Conservation (phyloP, 192 early-diverging fungal species). For the Podila epicladia region DNA sequence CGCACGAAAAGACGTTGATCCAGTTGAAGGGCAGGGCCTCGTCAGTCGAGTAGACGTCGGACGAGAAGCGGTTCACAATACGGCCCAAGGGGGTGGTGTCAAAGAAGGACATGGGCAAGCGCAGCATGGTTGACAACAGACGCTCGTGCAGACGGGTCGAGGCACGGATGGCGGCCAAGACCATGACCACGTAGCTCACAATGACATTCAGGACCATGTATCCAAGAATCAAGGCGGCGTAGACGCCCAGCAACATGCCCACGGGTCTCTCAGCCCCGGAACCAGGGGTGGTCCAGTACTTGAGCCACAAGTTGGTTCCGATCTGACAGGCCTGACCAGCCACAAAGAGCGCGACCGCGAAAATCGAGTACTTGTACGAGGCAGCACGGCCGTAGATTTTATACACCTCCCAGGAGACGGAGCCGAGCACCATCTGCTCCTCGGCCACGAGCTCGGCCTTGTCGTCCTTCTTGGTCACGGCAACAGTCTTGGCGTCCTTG, state of each 20-base stretch:
- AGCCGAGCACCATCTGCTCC: conserved; percentile 86
- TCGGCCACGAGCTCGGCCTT: conserved; percentile 73
- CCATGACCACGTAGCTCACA: conserved; percentile 26
- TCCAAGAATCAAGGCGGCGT: conserved; percentile 21
- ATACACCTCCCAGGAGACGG: conserved; percentile 84
- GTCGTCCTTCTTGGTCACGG: conserved; percentile 17
- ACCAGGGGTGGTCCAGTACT: conserved; percentile 62
- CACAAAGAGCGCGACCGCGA: conserved; percentile 68
- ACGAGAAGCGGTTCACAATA: conserved; percentile 90
- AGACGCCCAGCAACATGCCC: conserved; percentile 20
- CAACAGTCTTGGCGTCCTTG: conserved; percentile 33
- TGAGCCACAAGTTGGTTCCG: conserved; percentile 68
- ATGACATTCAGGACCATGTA: conserved; percentile 9
- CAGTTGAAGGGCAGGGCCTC: conserved; percentile 67
- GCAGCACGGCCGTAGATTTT: conserved; percentile 80
- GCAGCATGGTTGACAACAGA: conserved; percentile 72
- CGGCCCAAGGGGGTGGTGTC: conserved; percentile 81
- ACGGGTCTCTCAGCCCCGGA: not conserved
- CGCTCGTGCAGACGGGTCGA: conserved; percentile 64
- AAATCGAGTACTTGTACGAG: conserved; percentile 57
- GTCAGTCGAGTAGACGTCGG: conserved; percentile 85
- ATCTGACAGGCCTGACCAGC: conserved; percentile 62
- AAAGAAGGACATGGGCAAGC: conserved; percentile 67
- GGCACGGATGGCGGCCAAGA: conserved; percentile 62
- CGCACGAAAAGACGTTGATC: conserved; percentile 48